Percentiles rank a stretch among this genome's conserved stretches.
Evolutionary conservation across 208 protist species (phyloP).

Genomic region (Acanthamoeba castellanii): DNA sequence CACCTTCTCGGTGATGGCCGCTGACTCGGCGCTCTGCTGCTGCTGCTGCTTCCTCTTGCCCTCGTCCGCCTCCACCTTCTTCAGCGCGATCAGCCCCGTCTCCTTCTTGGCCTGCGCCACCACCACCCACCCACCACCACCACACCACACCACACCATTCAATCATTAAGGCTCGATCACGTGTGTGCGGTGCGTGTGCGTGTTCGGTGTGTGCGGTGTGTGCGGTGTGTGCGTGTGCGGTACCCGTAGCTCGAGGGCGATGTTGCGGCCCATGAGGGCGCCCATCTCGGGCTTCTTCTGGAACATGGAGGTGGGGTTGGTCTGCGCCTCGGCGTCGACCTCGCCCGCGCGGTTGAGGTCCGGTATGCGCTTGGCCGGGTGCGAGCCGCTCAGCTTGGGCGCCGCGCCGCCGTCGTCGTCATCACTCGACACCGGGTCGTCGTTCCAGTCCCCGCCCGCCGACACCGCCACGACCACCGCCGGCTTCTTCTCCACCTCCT

Average conservation of each 20-base stretch:
- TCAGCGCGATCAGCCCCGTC: conserved; percentile 1
- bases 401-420: background rate
- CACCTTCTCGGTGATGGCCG: conserved; percentile 31
- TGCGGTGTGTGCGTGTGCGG: background rate
- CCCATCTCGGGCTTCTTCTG: conserved; percentile 27
- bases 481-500: background rate
- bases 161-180: background rate
- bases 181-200: background rate
- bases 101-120: conserved; percentile 17
- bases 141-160: background rate
- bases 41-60: background rate
- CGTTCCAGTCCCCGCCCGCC: conserved; percentile 18
- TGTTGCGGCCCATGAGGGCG: conserved; percentile 23
- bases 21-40: background rate
- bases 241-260: conserved; percentile 36
- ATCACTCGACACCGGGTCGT: conserved; percentile 17
- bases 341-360: background rate
- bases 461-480: background rate
- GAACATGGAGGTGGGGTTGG: conserved; percentile 39
- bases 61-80: conserved; percentile 20
- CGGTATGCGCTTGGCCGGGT: background rate
- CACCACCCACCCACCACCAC: background rate
- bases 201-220: background rate
- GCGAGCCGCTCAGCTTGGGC: background rate
- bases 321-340: conserved; percentile 4